These are phyloP conservation scores for Kazachstania bromeliacearum DNA, from an alignment of 805 yeast species.

Conservation along the genomic window DNA sequence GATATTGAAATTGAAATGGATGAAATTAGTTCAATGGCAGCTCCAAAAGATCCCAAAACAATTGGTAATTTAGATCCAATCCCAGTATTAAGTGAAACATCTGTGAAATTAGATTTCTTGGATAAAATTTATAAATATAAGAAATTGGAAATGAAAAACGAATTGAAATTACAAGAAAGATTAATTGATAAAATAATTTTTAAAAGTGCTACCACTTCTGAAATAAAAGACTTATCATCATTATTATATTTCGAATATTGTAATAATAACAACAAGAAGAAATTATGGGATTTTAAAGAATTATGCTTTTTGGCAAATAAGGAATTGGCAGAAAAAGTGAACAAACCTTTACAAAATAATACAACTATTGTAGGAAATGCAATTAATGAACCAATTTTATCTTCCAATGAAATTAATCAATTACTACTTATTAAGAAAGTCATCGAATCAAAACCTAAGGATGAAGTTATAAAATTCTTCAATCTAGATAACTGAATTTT, in stretches of 20 bases:
- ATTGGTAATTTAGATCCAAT: slow-evolving; percentile 12
- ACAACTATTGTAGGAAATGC: no score
- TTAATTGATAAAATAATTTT: slow-evolving; percentile 26
- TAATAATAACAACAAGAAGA: slow-evolving; percentile 23
- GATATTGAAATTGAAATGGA: slow-evolving; percentile 48
- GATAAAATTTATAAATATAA: slow-evolving; percentile 25
- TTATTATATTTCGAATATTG: slow-evolving; percentile 32
- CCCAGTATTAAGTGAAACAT: slow-evolving; percentile 17
- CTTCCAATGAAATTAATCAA: slow-evolving; percentile 38
- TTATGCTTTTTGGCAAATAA: slow-evolving; percentile 36
- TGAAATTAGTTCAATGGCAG: slow-evolving; percentile 25
- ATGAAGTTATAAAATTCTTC: slow-evolving; percentile 51
- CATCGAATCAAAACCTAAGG: slow-evolving; percentile 62
- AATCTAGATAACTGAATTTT: slow-evolving; percentile 22
- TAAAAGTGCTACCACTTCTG: slow-evolving; percentile 2
- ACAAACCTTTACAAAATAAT: neutral
- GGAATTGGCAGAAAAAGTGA: slow-evolving; percentile 13
- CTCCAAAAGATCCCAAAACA: slow-evolving; percentile 6
- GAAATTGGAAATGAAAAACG: slow-evolving; percentile 34
- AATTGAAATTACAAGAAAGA: slow-evolving; percentile 27
- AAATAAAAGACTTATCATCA: slow-evolving; percentile 14
- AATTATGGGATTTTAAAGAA: slow-evolving; percentile 37
- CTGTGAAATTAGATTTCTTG: slow-evolving; percentile 22
- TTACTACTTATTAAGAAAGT: slow-evolving; percentile 48
- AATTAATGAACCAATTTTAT: no score